Conservation (phyloP, 1,284 basidiomycete species). For the Xerocomus nothofagi region DNA sequence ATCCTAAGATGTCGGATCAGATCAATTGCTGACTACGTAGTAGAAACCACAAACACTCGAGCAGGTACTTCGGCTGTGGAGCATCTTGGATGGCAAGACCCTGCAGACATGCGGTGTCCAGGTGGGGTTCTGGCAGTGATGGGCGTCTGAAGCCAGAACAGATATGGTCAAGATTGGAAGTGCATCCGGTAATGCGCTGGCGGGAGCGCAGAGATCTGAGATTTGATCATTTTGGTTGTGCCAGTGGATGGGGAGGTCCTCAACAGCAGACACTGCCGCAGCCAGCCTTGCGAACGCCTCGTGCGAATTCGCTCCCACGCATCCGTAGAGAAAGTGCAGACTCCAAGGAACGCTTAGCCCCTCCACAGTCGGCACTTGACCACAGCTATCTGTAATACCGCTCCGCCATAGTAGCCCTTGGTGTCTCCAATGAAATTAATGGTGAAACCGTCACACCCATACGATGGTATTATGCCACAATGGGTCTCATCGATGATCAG, state of each 20-base stretch:
- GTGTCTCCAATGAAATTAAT: no score
- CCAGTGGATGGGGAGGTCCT: no score
- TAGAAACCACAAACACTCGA: slow-evolving; percentile 2
- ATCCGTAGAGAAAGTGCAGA: background rate
- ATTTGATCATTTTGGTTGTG: background rate
- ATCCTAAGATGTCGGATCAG: slow-evolving; percentile 8
- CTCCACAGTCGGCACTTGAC: no score
- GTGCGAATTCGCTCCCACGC: background rate
- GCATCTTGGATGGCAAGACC: slow-evolving; percentile 5
- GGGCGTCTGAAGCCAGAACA: slow-evolving; percentile 3
- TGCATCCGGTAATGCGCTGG: background rate
- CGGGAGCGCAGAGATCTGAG: background rate
- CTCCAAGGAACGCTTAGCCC: no score
- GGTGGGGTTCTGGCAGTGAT: background rate
- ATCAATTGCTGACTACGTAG: background rate
- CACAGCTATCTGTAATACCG: no score
- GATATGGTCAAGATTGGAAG: slow-evolving; percentile 7
- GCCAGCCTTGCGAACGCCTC: background rate
- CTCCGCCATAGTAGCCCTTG: no score
- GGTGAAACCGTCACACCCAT: no score
- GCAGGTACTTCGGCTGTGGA: background rate
- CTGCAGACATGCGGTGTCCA: slow-evolving; percentile 16
- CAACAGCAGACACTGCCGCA: no score
- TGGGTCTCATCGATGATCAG: no score
- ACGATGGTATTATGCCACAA: no score